Base-by-base conservation (phyloP, 352 stramenopile species). In the Phytophthora palmivora region DNA sequence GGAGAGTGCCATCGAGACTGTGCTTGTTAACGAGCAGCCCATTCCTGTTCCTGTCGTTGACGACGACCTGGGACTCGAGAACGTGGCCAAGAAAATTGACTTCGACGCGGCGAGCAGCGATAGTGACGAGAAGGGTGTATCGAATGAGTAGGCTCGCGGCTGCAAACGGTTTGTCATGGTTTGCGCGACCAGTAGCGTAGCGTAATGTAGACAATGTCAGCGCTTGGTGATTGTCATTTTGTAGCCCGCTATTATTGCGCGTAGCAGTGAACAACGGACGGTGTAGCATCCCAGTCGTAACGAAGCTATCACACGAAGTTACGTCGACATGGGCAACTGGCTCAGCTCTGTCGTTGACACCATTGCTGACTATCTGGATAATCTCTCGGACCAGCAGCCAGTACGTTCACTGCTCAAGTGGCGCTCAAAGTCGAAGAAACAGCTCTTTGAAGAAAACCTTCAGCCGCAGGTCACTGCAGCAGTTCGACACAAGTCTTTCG, bases 21-120 rank as follows among this genome's bases (percentile, higher is more conserved):
- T 11, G 1, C n/a, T n/a, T n/a, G 16, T 43, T 6, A 49, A 74
- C 51, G 55, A 49, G 32, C 18, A 63, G 26, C 19, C 46, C 10
- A 45, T 19, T 42, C 33, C 15, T 45, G 22, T 41, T 6, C 15
- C n/a, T 37, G 22, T 55, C 22, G 45, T 59, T 10, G 59, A 77
- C 34, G 55, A 66, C 5, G 59, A 73, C 16, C 30, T 32, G 0
- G 19, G 19, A n/a, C 59, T 73, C 15, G 42, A 66, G 30, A 12
- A 70, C 11, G 51, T 77, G 18, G 60, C 69, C 26, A 77, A 77
- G 51, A 72, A 72, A 36, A 77, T 77, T 36, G 65, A 77, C 19
- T 77, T 77, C 28, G 69, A 77, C 26, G 63, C 71, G 30, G 46
- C 64, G 8, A 77, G 69, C 36, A 72, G 55, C 37, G 64, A 77